Conservation (phyloP, 2,329 filamentous ascomycete species). For the Apiospora marii region DNA sequence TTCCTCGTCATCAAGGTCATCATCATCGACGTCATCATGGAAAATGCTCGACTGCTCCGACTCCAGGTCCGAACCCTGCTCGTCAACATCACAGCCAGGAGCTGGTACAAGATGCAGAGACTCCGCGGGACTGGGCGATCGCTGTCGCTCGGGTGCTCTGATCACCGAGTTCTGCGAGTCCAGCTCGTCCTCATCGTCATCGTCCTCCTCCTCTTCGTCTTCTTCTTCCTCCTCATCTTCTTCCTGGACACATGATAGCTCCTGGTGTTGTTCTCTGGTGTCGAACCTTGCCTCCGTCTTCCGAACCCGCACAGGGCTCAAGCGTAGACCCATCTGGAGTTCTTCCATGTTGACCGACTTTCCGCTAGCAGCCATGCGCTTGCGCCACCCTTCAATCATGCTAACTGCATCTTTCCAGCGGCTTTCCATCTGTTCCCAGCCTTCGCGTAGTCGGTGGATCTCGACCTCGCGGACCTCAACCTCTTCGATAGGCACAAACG, state of each 20-base stretch:
- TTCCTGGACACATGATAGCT: constrained; percentile 48
- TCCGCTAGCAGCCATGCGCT: constrained; percentile 76
- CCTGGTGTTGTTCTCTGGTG: constrained; percentile 42
- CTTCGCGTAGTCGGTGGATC: constrained; percentile 80
- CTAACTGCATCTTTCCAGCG: constrained; percentile 89
- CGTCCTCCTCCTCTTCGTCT: constrained; percentile 45
- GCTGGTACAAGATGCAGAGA: constrained; percentile 52
- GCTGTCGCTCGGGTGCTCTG: constrained; percentile 23
- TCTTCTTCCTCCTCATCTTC: constrained; percentile 58
- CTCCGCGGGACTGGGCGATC: constrained; percentile 45
- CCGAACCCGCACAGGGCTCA: constrained; percentile 65
- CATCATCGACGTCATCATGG: constrained; percentile 54
- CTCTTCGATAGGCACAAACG: constrained; percentile 94
- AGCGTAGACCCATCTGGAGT: constrained; percentile 71
- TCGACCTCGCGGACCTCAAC: constrained; percentile 92
- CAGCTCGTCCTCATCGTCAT: constrained; percentile 50
- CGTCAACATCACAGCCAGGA: constrained; percentile 40
- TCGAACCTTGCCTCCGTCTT: constrained; percentile 45
- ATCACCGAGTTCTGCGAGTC: constrained; percentile 27
- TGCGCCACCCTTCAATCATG: constrained; percentile 92
- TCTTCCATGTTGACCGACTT: constrained; percentile 74
- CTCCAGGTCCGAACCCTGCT: constrained; percentile 41
- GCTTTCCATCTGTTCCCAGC: constrained; percentile 93
- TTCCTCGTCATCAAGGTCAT: constrained; percentile 41
- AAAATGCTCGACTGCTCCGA: constrained; percentile 51